phyloP scores from a whole-genome alignment of 1,284 basidiomycete species.

The Serendipita sp. region DNA sequence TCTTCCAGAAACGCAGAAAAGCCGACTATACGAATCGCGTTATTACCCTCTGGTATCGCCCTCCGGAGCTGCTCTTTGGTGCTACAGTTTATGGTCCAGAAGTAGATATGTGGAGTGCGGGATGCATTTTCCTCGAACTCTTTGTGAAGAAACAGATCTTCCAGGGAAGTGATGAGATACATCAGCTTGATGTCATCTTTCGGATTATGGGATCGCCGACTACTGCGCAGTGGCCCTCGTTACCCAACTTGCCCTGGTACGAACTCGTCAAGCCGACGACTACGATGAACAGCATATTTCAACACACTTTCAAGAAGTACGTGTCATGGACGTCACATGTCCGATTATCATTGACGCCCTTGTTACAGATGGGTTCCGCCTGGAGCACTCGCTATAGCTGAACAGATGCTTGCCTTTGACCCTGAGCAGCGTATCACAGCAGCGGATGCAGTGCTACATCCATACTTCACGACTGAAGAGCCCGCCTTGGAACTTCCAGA shows the following conservation, averaged over 20 bases:
- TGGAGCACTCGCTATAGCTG: slow-evolving; percentile 73
- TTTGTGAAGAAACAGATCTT: slow-evolving; percentile 92
- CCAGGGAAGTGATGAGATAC: slow-evolving; percentile 93
- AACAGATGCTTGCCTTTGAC: slow-evolving; percentile 71
- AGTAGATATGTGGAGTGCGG: slow-evolving; percentile 99
- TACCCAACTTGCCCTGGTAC: slow-evolving; percentile 87
- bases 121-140: slow-evolving; percentile 97
- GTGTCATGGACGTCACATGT: slow-evolving; percentile 17
- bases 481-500: slow-evolving; percentile 67
- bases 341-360: slow-evolving; percentile 2
- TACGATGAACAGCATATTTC: slow-evolving; percentile 53
- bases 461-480: slow-evolving; percentile 73
- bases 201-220: slow-evolving; percentile 81
- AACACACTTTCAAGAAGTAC: slow-evolving; percentile 67
- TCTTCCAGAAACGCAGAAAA: slow-evolving; percentile 80
- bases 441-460: slow-evolving; percentile 58
- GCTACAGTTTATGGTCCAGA: slow-evolving; percentile 95
- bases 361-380: slow-evolving; percentile 60
- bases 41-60: slow-evolving; percentile 97
- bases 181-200: slow-evolving; percentile 89
- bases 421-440: slow-evolving; percentile 70
- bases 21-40: slow-evolving; percentile 98
- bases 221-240: slow-evolving; percentile 67
- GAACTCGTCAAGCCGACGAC: slow-evolving; percentile 90
- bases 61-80: slow-evolving; percentile 89